Base-by-base conservation (phyloP, 2,329 filamentous ascomycete species). In the Fusarium sp. region DNA sequence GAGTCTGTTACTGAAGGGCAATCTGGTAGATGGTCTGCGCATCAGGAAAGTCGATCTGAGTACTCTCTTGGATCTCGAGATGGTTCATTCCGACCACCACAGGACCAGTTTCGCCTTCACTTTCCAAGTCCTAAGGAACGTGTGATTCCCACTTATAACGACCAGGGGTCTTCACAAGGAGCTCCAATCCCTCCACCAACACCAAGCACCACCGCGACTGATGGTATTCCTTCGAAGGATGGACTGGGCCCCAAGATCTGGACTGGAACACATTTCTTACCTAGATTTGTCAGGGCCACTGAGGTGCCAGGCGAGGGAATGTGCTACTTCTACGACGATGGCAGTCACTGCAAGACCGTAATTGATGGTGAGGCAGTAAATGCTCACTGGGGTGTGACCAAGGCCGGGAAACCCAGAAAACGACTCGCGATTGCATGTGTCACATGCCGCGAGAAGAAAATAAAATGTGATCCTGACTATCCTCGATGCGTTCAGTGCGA, bases 381-480 rank as follows among this genome's bases (percentile, higher is more conserved):
- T 79, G 93, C 95, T 3, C 93, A 94, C 74, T 97, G 95, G 95
- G 95, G 95, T 22, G 91, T 97, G 15, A 97, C 95, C 39, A 97
- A 97, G 83, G 95, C 95, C 5, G 95, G 95, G 20, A 97, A 97
- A 84, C 95, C 95, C 53, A 90, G 95, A 74, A 98, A 98, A 84
- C 89, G 95, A 63, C 86, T 97, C 63, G 95, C 95, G 30, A 95
- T 97, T 80, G 94, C 94, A n/a, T 98, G 95, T 79, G 88, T 97
- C 65, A 96, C 94, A 18, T 98, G 95, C 81, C 90, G 95, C 56
- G 95, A 97, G 83, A 98, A 97, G 90, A 98, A 97, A 86, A 97
- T 98, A 84, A 97, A 97, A 82, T 98, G 95, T 79, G 94, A 97
- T 73, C 95, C 95, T 4, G 94, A 95, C 76, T 92, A 90, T 73